Base-by-base conservation (phyloP, 345 rosid species). In the Camelina neglecta region DNA sequence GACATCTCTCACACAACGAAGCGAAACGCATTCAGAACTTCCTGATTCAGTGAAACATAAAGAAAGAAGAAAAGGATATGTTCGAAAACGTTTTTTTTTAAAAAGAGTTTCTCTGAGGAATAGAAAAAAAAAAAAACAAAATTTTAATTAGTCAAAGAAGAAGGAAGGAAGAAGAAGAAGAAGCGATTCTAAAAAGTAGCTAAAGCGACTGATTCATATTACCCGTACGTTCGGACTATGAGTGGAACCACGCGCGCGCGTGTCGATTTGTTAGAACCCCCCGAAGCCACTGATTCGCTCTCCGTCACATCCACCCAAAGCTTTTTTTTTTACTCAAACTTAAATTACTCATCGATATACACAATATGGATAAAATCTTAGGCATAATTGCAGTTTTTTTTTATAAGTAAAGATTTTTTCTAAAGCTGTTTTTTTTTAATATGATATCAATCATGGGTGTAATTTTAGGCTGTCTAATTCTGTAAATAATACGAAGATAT, bases 271-370 rank as follows among this genome's bases (percentile, higher is more conserved):
- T 60, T 16, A 5, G 4, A 42, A 51, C 23, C 31, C 31, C 31
- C 5, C 23, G 47, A 60, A 51, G 54, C 41, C 74, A 61, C 69
- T 69, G 57, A 75, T 76, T 53, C 69, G 69, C 38, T 26, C 64
- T 61, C 64, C 6, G 79, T 42, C 74, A 67, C 74, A 68, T 18
- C 48, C 9, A 26, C 57, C 74, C 74, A 0, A 68, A 60, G 49
- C 58, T 11, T 41, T 58, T 21, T 21, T 24, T 26, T 26, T 15
- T 6, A 33, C 23, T 56, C 20, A 38, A 26, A 26, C 29, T 26
- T 0, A 39, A 38, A 38, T 44, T 23, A 41, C 35, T 23, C 45
- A 45, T 23, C 24, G 24, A 41, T 11, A n/a, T 29, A 2, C 62
- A 41, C 41, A n/a, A n/a, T 6, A 39, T 69, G 11, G 44, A 44